Conservation (phyloP, 2,329 filamentous ascomycete species). For the Fusarium oligoseptatum region DNA sequence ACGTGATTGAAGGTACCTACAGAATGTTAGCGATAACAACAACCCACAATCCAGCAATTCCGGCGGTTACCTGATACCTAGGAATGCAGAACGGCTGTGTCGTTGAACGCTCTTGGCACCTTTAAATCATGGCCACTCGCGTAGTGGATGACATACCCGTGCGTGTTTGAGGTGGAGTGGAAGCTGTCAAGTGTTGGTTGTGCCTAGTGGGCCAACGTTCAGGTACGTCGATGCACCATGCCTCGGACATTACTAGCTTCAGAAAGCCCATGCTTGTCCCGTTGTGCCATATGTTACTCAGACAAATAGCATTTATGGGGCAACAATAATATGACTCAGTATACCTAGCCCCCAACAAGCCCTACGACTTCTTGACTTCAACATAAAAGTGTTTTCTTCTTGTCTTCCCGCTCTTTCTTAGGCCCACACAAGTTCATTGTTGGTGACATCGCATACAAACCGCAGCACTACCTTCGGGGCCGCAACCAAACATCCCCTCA, state of each 20-base stretch:
- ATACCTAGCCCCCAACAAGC: background rate
- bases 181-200: background rate
- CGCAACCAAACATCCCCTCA: background rate
- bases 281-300: background rate
- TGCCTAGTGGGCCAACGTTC: background rate
- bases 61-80: background rate
- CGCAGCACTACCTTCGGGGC: background rate
- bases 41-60: background rate
- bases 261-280: background rate
- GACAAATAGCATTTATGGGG: background rate
- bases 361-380: background rate
- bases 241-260: background rate
- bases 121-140: background rate
- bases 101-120: too few species aligned
- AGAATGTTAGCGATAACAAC: too few species aligned
- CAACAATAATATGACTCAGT: background rate
- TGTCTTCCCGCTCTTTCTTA: background rate
- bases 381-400: background rate
- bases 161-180: too few species aligned
- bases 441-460: background rate
- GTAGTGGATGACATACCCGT: background rate
- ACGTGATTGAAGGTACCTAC: too few species aligned
- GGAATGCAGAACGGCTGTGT: too few species aligned
- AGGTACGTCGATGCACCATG: background rate
- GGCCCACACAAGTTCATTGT: background rate